Base-by-base conservation (phyloP, 1,139 yeast genomes). In the Kodamaea ohmeri region DNA sequence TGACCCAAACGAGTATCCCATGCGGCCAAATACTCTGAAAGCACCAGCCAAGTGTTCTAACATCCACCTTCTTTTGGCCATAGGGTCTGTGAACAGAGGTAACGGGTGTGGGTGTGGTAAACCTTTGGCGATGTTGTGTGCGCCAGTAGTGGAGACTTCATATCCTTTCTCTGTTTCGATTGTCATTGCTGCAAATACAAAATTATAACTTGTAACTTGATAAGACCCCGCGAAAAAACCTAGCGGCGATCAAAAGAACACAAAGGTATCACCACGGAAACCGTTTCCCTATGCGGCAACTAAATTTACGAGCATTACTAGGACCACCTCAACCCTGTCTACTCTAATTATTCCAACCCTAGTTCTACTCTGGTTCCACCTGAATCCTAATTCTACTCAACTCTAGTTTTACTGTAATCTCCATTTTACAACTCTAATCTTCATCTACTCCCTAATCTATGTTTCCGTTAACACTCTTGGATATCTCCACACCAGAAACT, bases 1-100 rank as follows among this genome's bases (percentile, higher is more conserved):
- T 15, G 78, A 59, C 8, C 95, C 95, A 57, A 83, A 87, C n/a
- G 80, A 69, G 58, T 66, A 85, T 9, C 86, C 87, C 48, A 75
- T 76, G 48, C 92, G 72, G 6, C 86, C 86, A 58, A 85, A 83
- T 2, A 82, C 77, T 42, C 95, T 71, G 63, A 85, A 86, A 0
- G 90, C 90, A 13, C 80, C 90, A 2, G 95, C 95, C 81, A 83
- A 76, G 52, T 85, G 94, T 55, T 84, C 77, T 41, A 77, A 64
- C 49, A 77, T 63, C 83, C 84, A 82, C 54, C 71, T 63, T 41
- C 90, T 67, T 53, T 83, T 72, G 35, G 67, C 71, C 26, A 61
- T 49, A 37, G 71, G 71, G 51, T 76, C 77, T 15, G 52, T 42
- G 54, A 82, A 80, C 33, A 52, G 50, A 4, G 90, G 89, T 20